Evolutionary conservation across 768 basidiomycete species (phyloP).

Genomic region (Lactarius sanguifluus): DNA sequence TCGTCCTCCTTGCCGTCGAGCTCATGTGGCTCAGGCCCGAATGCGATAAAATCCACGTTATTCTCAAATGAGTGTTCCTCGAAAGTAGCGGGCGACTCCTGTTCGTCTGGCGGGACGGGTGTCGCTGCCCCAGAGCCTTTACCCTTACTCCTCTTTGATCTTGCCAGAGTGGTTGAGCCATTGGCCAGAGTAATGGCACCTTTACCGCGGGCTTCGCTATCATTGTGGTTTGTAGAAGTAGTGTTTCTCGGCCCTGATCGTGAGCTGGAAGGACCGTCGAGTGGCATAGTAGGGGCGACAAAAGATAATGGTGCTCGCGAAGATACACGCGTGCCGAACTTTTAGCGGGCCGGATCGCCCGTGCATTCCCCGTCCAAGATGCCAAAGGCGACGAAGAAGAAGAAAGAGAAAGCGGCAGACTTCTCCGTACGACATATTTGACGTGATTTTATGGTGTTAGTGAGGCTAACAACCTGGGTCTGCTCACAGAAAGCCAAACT

Average conservation of each 20-base stretch:
- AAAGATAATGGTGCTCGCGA: background rate
- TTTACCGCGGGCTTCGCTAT: background rate
- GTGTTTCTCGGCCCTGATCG: conserved; percentile 1
- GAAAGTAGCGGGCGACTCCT: background rate
- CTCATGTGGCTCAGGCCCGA: conserved; percentile 27
- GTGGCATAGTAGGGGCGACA: conserved; percentile 8
- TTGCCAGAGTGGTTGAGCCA: background rate
- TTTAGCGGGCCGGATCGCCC: conserved; percentile 12
- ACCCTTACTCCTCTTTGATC: conserved; percentile 9
- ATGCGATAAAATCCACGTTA: conserved; percentile 25
- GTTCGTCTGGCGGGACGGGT: conserved; percentile 1
- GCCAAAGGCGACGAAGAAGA: conserved; percentile 88
- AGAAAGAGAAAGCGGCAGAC: conserved; percentile 84
- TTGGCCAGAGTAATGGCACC: conserved; percentile 9
- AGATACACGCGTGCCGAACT: background rate
- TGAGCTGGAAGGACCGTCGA: background rate
- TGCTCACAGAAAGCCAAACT: conserved; percentile 83
- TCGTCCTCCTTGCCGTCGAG: conserved; percentile 17
- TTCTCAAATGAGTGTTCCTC: conserved; percentile 19
- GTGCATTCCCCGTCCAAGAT: conserved; percentile 37
- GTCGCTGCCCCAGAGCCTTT: conserved; percentile 16
- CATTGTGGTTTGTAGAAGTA: background rate
- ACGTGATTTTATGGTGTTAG: background rate
- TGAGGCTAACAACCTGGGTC: background rate
- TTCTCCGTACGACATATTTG: conserved; percentile 57